Evolutionary conservation across 2,329 filamentous ascomycete genomes (phyloP).

Genomic region (Pseudogymnoascus sp.): DNA sequence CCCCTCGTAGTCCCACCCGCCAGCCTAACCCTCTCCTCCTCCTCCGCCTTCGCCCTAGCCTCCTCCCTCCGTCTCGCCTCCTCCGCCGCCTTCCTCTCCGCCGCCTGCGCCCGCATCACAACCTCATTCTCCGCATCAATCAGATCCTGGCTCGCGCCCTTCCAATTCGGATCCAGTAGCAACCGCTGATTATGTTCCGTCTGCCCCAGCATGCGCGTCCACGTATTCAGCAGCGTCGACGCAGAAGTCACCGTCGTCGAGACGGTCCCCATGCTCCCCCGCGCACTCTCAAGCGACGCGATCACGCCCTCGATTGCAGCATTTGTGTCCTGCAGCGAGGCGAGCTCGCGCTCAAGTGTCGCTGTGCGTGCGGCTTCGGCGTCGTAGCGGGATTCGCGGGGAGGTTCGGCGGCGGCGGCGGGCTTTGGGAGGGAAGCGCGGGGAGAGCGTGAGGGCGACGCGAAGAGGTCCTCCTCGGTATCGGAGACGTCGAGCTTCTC

Average conservation of each 20-base stretch:
- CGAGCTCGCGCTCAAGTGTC: slow-evolving; percentile 67
- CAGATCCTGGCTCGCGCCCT: slow-evolving; percentile 79
- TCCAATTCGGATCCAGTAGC: slow-evolving; percentile 80
- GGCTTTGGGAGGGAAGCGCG: slow-evolving; percentile 21
- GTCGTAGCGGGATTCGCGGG: slow-evolving; percentile 49
- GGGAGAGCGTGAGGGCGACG: slow-evolving; percentile 41
- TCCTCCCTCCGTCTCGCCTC: slow-evolving; percentile 72
- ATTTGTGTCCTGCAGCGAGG: slow-evolving; percentile 80
- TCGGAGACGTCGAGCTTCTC: slow-evolving; percentile 45
- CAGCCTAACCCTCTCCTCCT: slow-evolving; percentile 42
- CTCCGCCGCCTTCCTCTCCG: slow-evolving; percentile 67
- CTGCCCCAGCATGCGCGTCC: slow-evolving; percentile 92
- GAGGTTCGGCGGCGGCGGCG: slow-evolving; percentile 32
- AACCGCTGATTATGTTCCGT: slow-evolving; percentile 95
- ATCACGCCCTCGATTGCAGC: slow-evolving; percentile 74
- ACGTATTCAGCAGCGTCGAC: slow-evolving; percentile 83
- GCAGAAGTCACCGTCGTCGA: slow-evolving; percentile 78
- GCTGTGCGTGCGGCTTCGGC: slow-evolving; percentile 62
- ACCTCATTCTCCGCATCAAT: slow-evolving; percentile 80
- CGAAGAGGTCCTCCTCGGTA: slow-evolving; percentile 47
- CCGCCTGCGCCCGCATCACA: slow-evolving; percentile 63
- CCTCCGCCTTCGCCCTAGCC: slow-evolving; percentile 53
- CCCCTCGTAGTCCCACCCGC: slow-evolving; percentile 32
- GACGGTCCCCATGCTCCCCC: slow-evolving; percentile 81
- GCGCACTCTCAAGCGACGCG: slow-evolving; percentile 61